These are phyloP conservation scores for Domatiomyces catenatus DNA, from an alignment of 2,329 filamentous ascomycete genomes.

Conservation along the genomic window DNA sequence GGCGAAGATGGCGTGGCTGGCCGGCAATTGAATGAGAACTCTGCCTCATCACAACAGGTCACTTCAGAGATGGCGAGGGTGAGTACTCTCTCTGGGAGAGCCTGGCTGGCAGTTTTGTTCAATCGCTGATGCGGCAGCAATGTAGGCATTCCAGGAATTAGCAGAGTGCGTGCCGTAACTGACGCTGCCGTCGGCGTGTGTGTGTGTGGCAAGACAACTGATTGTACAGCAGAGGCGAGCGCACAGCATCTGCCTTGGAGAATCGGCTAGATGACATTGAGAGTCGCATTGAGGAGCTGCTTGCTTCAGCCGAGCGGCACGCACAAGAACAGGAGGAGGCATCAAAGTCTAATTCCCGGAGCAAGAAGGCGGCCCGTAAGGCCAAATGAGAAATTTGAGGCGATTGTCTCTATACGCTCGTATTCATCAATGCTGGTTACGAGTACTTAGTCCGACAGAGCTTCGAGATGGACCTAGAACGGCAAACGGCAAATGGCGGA, in stretches of 20 bases:
- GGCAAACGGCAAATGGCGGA: background rate
- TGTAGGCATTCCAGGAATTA: constrained; percentile 22
- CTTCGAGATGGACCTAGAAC: background rate
- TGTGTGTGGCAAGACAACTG: background rate
- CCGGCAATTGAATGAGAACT: background rate
- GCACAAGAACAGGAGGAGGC: constrained; percentile 22
- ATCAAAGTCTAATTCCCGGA: background rate
- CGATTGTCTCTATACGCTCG: background rate
- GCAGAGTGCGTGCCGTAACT: constrained; percentile 17
- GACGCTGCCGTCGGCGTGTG: background rate
- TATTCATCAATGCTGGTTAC: background rate
- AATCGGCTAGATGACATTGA: constrained; percentile 39
- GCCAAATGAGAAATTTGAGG: background rate
- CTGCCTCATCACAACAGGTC: constrained; percentile 7
- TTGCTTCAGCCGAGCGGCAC: constrained; percentile 29
- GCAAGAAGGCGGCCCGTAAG: background rate
- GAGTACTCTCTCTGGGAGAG: constrained; percentile 1
- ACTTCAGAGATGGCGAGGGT: constrained; percentile 17
- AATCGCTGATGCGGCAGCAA: background rate
- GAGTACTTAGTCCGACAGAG: background rate
- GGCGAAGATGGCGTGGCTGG: background rate
- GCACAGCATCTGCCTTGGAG: constrained; percentile 40
- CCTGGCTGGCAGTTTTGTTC: background rate
- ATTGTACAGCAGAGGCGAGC: constrained; percentile 33
- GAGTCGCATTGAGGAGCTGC: constrained; percentile 38